Evolutionary conservation across 2,329 filamentous ascomycete genomes (phyloP), one percentile per base, ranked within the genome.

Genomic region (Teratosphaeria nubilosa): DNA sequence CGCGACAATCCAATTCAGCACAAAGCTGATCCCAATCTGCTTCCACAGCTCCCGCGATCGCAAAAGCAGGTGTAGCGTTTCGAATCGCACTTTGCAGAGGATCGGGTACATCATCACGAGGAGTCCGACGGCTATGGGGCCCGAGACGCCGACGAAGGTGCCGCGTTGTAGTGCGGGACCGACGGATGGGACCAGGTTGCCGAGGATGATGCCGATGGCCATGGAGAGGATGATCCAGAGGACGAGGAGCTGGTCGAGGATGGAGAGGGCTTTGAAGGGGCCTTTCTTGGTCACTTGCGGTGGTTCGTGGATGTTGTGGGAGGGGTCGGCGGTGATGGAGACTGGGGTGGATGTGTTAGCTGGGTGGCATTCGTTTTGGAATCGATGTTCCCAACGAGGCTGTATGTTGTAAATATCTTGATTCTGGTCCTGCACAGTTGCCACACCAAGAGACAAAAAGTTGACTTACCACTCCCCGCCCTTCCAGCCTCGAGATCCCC

Each of bases 61-160:
- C 59, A 94, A 80, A 3, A 90, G 76, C 2, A 81, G 75, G 70
- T 90, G 88, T 10, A 95, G 74, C 0, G 82, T 82, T 70, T 95
- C 90, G 72, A 84, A 94, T 48, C 83, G 83, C 5, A 95, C 87
- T 71, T 94, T 94, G 79, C 89, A 95, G 0, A 95, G 77, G 60
- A 95, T 95, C 0, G 90, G 91, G 68, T 94, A 95, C 89, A 95
- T 95, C 90, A 95, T 95, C 50, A 95, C 85, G 1, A 95, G 78
- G 0, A 95, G 75, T 0, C 90, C 90, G 53, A 95, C 76, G 0
- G 90, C 89, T 55, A 88, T 87, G 0, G 86, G 86, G 25, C 86
- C 73, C 1, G 83, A 86, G 0, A 88, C 84, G 0, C 84, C 84
- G 0, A 88, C 86, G 65, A 92, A 91, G 27, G 82, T 81, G 5